Conservation (phyloP, 1,284 basidiomycete genomes). For the Cutaneotrichosporon sp. region DNA sequence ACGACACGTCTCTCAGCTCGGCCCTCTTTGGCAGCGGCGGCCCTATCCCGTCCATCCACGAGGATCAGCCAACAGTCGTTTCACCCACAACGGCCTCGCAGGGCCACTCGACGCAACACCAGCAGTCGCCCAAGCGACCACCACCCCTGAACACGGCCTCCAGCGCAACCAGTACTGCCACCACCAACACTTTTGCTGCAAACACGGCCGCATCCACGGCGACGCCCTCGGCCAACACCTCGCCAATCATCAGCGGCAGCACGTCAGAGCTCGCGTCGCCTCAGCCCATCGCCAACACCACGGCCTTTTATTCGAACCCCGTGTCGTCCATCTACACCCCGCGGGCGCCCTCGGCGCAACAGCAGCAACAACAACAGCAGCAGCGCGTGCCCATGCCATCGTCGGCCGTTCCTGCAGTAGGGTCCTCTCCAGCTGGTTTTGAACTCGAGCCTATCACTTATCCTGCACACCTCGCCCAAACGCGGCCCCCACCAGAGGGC, state of each 20-base stretch:
- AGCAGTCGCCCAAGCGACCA: background rate
- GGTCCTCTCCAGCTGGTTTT: slow-evolving; percentile 9
- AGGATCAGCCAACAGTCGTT: no score
- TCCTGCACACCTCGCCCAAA: slow-evolving; percentile 29
- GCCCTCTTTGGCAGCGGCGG: slow-evolving; percentile 14
- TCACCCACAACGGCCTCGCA: background rate
- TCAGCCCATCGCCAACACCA: background rate
- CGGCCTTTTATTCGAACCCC: background rate
- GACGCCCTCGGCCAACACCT: background rate
- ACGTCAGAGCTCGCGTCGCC: slow-evolving; percentile 1
- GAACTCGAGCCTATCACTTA: slow-evolving; percentile 31
- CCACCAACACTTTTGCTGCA: background rate
- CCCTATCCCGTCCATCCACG: slow-evolving; percentile 7
- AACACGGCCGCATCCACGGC: background rate
- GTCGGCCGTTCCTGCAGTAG: slow-evolving; percentile 4
- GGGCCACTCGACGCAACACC: background rate
- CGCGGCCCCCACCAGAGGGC: slow-evolving; percentile 12
- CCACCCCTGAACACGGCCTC: background rate
- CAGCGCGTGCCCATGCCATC: slow-evolving; percentile 5
- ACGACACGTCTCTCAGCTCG: slow-evolving; percentile 18
- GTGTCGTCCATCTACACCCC: slow-evolving; percentile 5
- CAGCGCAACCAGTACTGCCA: background rate
- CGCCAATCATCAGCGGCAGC: slow-evolving; percentile 1
- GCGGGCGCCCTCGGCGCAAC: background rate
- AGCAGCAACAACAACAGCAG: no score